Evolutionary conservation across 305 asterid genomes (phyloP).

Genomic region (Fraxinus latifolia): DNA sequence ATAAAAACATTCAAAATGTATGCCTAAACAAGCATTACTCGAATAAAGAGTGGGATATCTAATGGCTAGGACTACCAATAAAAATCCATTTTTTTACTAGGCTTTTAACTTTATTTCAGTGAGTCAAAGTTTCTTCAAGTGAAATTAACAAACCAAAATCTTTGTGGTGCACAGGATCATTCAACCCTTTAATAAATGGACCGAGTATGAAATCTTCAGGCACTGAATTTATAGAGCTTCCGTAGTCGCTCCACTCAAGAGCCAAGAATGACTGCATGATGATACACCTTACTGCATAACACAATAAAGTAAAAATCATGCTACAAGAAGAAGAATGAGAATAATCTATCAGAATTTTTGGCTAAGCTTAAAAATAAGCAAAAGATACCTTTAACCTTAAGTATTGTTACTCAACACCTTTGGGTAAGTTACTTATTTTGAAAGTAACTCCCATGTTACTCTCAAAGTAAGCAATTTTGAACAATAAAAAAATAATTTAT

Average conservation of each 20-base stretch:
- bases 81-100: constrained; percentile 10
- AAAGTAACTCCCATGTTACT: background rate
- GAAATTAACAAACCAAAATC: constrained; percentile 72
- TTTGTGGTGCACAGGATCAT: constrained; percentile 90
- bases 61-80: constrained; percentile 7
- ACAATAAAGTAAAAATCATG: constrained; percentile 18
- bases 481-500: background rate
- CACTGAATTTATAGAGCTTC: constrained; percentile 48
- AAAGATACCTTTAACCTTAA: background rate
- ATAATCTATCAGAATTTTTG: background rate
- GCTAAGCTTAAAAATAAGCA: background rate
- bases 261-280: constrained; percentile 84
- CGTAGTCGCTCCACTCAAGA: constrained; percentile 58
- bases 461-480: background rate
- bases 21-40: background rate
- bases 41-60: constrained; percentile 6
- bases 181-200: constrained; percentile 71
- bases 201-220: constrained; percentile 71
- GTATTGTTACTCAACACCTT: background rate
- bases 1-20: constrained; percentile 6
- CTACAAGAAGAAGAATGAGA: constrained; percentile 14
- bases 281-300: constrained; percentile 71
- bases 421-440: background rate
- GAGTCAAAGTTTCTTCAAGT: background rate
- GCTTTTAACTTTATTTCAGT: constrained; percentile 7